phyloP scores from a whole-genome alignment of 148 eudicot species.

The Hydrangea macrophylla region DNA sequence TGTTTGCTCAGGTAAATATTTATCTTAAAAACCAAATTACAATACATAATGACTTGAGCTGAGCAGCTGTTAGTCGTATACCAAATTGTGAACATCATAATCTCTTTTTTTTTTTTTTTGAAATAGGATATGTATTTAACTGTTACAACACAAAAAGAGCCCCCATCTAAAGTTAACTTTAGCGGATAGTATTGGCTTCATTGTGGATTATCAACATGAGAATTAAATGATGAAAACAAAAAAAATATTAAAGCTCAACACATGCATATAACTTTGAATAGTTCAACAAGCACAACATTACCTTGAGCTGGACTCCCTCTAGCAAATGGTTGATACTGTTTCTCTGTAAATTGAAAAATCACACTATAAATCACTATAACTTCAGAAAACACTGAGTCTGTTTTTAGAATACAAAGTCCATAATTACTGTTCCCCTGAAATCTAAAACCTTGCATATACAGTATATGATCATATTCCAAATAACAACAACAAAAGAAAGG shows the following conservation, averaged over 20 bases:
- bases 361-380: neutral
- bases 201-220: neutral
- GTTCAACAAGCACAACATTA: too few species aligned
- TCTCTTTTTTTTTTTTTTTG: too few species aligned
- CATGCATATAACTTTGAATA: too few species aligned
- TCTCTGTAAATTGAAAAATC: conserved; percentile 29
- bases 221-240: neutral
- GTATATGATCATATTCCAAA: too few species aligned
- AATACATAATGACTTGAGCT: neutral
- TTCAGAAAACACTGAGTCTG: neutral
- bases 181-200: neutral
- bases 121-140: too few species aligned
- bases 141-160: neutral
- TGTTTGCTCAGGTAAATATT: neutral
- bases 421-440: too few species aligned
- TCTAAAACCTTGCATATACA: too few species aligned
- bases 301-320: conserved; percentile 33
- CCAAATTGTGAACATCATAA: neutral
- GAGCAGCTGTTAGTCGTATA: neutral
- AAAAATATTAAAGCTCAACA: neutral
- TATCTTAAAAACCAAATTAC: neutral
- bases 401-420: neutral
- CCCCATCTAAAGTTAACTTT: neutral
- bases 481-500: neutral
- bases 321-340: conserved; percentile 36